Evolutionary conservation across 768 basidiomycete genomes (phyloP).

Genomic region (Pleurotus platypus): DNA sequence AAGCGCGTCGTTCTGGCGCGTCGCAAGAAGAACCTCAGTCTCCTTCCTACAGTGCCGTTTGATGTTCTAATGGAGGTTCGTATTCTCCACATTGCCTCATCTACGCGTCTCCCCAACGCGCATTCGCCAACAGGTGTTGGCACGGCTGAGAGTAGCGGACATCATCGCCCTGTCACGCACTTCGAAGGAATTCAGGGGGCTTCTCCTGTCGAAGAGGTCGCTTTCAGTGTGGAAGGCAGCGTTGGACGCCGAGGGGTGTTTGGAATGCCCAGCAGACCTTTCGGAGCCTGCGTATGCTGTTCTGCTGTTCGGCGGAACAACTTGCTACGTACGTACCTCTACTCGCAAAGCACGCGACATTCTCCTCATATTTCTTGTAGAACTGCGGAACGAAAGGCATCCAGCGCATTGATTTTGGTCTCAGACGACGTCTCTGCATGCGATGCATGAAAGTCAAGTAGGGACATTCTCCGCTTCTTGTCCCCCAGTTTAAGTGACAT

Average conservation of each 20-base stretch:
- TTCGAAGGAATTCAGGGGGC: neutral
- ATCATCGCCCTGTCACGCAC: neutral
- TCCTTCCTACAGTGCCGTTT: neutral
- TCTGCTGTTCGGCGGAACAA: neutral
- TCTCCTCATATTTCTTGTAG: neutral
- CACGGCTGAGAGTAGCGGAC: neutral
- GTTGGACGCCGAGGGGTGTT: neutral
- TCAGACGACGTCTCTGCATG: neutral
- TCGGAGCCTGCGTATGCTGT: neutral
- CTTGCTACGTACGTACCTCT: neutral
- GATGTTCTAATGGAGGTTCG: neutral
- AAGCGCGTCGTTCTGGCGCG: neutral
- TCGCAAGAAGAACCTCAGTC: neutral
- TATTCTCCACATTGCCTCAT: neutral
- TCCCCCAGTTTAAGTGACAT: neutral
- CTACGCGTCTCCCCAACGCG: neutral
- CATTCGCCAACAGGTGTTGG: neutral
- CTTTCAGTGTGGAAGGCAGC: neutral
- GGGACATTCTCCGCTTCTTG: neutral
- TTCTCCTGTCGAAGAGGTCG: neutral
- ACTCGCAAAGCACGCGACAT: neutral
- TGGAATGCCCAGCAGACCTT: neutral
- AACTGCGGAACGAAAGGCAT: neutral
- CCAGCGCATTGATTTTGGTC: neutral
- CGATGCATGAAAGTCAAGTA: neutral